phyloP scores from a whole-genome alignment of 2,329 filamentous ascomycete species.

The Sporothrix pseudoabietina region DNA sequence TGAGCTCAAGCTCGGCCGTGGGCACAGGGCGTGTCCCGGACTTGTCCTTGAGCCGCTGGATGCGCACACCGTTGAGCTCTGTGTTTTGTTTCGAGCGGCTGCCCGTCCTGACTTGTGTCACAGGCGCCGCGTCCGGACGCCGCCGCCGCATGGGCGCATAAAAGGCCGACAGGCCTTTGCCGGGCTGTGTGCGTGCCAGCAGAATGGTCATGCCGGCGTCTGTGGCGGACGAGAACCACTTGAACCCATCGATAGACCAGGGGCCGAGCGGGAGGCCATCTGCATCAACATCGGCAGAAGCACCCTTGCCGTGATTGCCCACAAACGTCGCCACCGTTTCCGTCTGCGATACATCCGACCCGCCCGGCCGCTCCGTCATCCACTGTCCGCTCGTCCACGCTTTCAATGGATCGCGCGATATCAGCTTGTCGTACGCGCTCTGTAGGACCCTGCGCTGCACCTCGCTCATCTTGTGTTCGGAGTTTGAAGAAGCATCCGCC shows the following conservation, averaged over 20 bases:
- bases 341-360: slow-evolving; percentile 68
- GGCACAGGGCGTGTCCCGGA: slow-evolving; percentile 70
- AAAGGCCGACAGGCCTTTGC: slow-evolving; percentile 61
- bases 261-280: slow-evolving; percentile 53
- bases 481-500: slow-evolving; percentile 15
- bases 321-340: slow-evolving; percentile 59
- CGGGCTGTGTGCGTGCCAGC: slow-evolving; percentile 59
- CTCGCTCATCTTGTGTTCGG: slow-evolving; percentile 33
- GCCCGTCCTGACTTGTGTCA: slow-evolving; percentile 39
- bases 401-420: slow-evolving; percentile 50
- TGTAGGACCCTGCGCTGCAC: slow-evolving; percentile 50
- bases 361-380: slow-evolving; percentile 74
- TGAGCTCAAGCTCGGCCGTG: slow-evolving; percentile 70
- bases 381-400: slow-evolving; percentile 75
- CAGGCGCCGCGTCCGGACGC: slow-evolving; percentile 34
- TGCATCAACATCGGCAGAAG: slow-evolving; percentile 31
- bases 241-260: slow-evolving; percentile 67
- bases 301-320: slow-evolving; percentile 34
- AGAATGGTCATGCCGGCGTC: slow-evolving; percentile 66
- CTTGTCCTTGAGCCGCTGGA: slow-evolving; percentile 72
- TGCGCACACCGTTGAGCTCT: slow-evolving; percentile 66
- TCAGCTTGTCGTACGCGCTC: slow-evolving; percentile 57
- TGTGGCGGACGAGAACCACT: slow-evolving; percentile 70
- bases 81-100: slow-evolving; percentile 38
- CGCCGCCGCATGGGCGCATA: slow-evolving; percentile 62